Percentiles rank a stretch among this genome's conserved stretches.
These are phyloP conservation scores for Psidium friedrichsthalianum DNA, from an alignment of 345 rosid species.

Conservation along the genomic window DNA sequence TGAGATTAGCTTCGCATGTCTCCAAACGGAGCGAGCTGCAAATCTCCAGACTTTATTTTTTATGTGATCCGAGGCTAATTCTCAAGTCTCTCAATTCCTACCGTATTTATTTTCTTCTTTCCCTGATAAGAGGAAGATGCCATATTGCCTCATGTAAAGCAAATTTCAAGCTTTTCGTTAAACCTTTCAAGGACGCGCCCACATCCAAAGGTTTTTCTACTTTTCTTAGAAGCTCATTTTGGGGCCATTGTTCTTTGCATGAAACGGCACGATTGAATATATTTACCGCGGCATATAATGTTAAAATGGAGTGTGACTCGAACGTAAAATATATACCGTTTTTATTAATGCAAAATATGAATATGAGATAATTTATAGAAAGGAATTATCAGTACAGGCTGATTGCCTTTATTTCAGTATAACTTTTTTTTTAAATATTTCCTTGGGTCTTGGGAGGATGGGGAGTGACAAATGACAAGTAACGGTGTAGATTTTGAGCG, in stretches of 20 bases:
- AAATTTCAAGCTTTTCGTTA: no score
- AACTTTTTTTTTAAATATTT: background rate
- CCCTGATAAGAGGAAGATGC: no score
- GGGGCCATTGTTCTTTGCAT: rapidly evolving
- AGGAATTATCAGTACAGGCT: background rate
- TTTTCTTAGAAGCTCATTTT: background rate
- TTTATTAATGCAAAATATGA: background rate
- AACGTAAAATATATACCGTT: no score
- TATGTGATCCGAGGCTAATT: no score
- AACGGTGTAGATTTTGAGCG: background rate
- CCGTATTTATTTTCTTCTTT: no score
- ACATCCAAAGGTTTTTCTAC: background rate
- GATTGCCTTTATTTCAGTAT: background rate
- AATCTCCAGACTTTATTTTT: no score
- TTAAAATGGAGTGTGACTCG: no score
- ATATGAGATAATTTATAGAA: background rate
- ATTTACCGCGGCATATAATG: background rate
- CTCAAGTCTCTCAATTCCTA: no score
- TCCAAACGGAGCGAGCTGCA: no score
- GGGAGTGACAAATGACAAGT: background rate
- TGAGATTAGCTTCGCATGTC: no score
- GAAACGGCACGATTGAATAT: background rate
- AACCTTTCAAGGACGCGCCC: no score
- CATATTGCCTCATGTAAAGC: no score
- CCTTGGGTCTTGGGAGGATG: background rate